These are phyloP conservation scores for Boletus pseudo-olivaceus DNA, from an alignment of 768 basidiomycete genomes.

Conservation along the genomic window DNA sequence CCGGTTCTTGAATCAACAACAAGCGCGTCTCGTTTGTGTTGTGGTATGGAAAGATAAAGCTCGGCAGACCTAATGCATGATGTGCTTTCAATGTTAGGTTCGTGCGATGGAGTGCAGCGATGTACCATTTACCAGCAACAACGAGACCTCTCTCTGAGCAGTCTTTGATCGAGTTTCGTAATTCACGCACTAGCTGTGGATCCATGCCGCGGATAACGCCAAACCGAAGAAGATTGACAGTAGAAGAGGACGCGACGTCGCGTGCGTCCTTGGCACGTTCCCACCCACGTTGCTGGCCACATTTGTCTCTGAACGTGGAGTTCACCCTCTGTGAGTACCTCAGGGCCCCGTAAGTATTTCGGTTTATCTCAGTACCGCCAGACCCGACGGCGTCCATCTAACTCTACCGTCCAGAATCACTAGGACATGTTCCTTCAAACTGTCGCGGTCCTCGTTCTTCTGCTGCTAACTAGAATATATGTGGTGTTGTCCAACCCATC, in stretches of 20 bases:
- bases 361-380: not conserved
- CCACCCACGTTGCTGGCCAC: conserved; percentile 5
- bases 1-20: conserved; percentile 25
- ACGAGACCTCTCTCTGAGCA: conserved; percentile 70
- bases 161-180: conserved; percentile 63
- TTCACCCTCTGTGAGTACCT: not conserved
- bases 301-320: not conserved
- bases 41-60: conserved; percentile 58
- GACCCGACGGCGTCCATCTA: not conserved
- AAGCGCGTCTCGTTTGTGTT: conserved; percentile 40
- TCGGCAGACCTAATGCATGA: conserved; percentile 64
- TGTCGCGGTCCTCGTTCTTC: not conserved
- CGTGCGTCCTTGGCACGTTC: conserved; percentile 5
- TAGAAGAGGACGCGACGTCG: too few species aligned
- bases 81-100: conserved; percentile 13
- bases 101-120: conserved; percentile 8
- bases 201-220: conserved; percentile 35
- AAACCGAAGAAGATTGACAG: not conserved
- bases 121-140: conserved; percentile 76
- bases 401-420: not conserved
- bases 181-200: conserved; percentile 47
- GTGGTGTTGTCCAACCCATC: conserved; percentile 12
- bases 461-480: conserved; percentile 20
- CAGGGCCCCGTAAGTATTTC: not conserved
- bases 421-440: conserved; percentile 16